phyloP scores from a whole-genome alignment of 1,139 yeast genomes.

The Blastobotrys buckinghamii region DNA sequence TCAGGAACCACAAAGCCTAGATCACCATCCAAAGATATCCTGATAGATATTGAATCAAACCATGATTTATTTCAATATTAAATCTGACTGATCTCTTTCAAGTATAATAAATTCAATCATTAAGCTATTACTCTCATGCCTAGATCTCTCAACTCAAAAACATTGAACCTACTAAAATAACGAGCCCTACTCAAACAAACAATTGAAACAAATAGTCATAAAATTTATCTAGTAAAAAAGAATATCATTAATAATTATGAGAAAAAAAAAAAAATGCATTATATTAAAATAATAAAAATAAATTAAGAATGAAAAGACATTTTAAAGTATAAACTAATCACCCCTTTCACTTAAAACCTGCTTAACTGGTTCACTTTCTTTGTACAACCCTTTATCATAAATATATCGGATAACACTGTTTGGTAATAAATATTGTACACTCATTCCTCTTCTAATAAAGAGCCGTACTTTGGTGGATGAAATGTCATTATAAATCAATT shows the following conservation, averaged over 20 bases:
- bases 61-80: no score
- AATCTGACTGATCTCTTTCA: no score
- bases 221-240: no score
- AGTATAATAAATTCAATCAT: no score
- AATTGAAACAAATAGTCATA: no score
- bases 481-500: constrained; percentile 91
- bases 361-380: constrained; percentile 89
- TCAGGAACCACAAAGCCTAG: no score
- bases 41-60: no score
- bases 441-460: constrained; percentile 91
- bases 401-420: constrained; percentile 92
- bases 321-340: constrained; percentile 12
- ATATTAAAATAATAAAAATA: neutral
- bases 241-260: neutral
- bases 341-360: constrained; percentile 56
- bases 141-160: no score
- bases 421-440: constrained; percentile 90
- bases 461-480: constrained; percentile 90
- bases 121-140: no score
- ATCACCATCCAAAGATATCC: no score
- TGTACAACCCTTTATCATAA: constrained; percentile 83
- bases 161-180: no score
- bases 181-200: no score
- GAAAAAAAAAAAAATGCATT: neutral
- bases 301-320: neutral